Conservation (phyloP, 1,284 basidiomycete genomes). For the Cystobasidium sp. region DNA sequence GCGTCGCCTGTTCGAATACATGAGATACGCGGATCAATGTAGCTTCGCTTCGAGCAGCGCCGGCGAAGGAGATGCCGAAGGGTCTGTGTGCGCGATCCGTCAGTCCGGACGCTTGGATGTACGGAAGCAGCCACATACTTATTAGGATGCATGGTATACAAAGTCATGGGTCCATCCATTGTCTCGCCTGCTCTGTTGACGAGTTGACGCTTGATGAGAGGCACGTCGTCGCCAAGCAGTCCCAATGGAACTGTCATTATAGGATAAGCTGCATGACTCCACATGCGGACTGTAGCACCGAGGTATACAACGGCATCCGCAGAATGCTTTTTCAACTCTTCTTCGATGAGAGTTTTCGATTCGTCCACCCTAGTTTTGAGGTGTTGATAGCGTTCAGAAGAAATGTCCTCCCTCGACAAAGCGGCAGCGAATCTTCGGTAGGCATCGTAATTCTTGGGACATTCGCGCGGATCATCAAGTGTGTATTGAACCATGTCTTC, state of each 20-base stretch:
- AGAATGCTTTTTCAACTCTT: conserved; percentile 19
- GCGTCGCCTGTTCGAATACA: conserved; percentile 62
- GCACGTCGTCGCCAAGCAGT: neutral
- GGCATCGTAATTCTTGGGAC: neutral
- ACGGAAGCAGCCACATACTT: neutral
- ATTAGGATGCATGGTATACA: neutral
- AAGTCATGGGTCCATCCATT: neutral
- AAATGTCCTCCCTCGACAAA: neutral
- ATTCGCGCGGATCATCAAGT: conserved; percentile 8
- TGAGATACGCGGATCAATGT: conserved; percentile 35
- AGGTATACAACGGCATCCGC: conserved; percentile 4
- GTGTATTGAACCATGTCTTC: conserved; percentile 24
- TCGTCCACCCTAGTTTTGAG: neutral
- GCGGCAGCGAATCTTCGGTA: conserved; percentile 3
- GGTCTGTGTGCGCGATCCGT: conserved; percentile 48
- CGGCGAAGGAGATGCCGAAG: conserved; percentile 43
- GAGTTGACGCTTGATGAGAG: neutral
- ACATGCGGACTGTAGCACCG: neutral
- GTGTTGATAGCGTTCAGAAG: neutral
- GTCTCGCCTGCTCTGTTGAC: neutral
- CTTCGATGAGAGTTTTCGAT: conserved; percentile 1
- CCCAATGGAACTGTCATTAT: conserved; percentile 27
- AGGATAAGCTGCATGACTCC: conserved; percentile 25
- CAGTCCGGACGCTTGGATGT: neutral
- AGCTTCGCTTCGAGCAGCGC: conserved; percentile 27